Percentiles rank a stretch among this genome's conserved stretches.
These are phyloP conservation scores for Haematococcus sp. DNA, from an alignment of 139 green algal genomes.

Conservation along the genomic window DNA sequence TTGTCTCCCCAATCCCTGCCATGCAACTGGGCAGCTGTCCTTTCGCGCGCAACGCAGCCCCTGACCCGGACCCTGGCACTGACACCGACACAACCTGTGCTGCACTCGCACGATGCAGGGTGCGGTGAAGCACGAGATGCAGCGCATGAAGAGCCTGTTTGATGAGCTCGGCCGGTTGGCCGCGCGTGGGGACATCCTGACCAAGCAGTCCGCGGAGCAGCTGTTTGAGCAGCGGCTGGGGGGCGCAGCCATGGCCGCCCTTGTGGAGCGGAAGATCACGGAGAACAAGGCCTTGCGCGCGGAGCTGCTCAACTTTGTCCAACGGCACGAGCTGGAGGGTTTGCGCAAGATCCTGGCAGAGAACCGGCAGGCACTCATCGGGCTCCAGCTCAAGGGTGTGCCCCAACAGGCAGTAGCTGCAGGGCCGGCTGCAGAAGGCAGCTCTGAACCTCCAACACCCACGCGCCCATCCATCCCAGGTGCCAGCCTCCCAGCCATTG, in stretches of 20 bases:
- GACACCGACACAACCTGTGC: no score
- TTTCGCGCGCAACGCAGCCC: no score
- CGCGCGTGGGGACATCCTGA: conserved; percentile 19
- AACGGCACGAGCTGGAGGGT: conserved; percentile 22
- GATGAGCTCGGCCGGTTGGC: conserved; percentile 20
- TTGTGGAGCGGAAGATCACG: no score
- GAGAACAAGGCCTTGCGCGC: no score
- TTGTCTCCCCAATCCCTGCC: no score
- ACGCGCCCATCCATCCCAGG: no score
- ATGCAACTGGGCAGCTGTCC: no score
- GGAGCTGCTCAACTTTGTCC: neutral
- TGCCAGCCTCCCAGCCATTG: no score
- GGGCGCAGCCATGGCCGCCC: no score
- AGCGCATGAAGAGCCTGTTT: conserved; percentile 15
- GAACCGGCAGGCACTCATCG: neutral
- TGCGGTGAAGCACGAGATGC: conserved; percentile 3
- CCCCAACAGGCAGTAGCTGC: neutral
- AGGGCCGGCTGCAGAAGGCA: neutral
- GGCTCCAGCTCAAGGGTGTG: neutral
- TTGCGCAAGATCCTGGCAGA: conserved; percentile 8
- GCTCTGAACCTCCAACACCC: neutral
- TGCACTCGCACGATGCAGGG: no score
- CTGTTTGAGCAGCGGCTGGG: conserved; percentile 4
- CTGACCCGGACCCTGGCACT: no score
- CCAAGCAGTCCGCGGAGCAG: conserved; percentile 4